Evolutionary conservation across 2,329 filamentous ascomycete species (phyloP), one percentile per base, ranked within the genome.

Genomic region (Phaeosphaeriaceae sp.): DNA sequence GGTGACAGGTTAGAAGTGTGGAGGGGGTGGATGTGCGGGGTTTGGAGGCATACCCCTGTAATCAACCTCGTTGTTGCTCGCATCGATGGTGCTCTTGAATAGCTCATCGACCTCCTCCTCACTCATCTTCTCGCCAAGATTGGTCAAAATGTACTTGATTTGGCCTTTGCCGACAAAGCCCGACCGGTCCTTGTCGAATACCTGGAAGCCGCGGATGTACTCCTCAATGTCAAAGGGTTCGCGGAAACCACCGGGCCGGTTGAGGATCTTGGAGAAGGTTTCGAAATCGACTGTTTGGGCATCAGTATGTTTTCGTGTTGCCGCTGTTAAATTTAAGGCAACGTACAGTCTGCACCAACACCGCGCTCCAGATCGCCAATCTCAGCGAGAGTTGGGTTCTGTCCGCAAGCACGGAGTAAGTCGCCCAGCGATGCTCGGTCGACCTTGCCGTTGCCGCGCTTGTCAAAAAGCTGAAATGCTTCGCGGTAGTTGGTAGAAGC

Each of bases 381-480:
- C 82, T 99, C 94, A 41, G 90, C 82, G 60, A 97, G 82, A 8
- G 94, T 99, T 36, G 94, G 94, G 79, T 99, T 99, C 81, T 99
- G 94, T 39, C 94, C 94, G 74, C 94, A 99, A 46, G 94, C 94
- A 73, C 94, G 89, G 62, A 99, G 86, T 53, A 99, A 84, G 75
- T 99, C 94, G 64, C 94, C 94, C 48, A 99, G 85, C 59, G 87
- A 88, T 62, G 93, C 89, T 74, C 92, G 82, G 33, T 89, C 79
- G 64, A 97, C 94, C 67, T 92, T 92, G 72, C 93, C 92, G 74
- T 90, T 96, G 73, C 94, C 94, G 76, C 94, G 93, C 87, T 97
- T 97, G 84, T 99, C 94, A 83, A 97, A 99, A 75, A 99, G 89
- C 69, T 92, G 92, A 79, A 99, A 99, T 66, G 94, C 94, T 87